Evolutionary conservation across 2,329 filamentous ascomycete species (phyloP).

Genomic region (Colletotrichum camelliae): DNA sequence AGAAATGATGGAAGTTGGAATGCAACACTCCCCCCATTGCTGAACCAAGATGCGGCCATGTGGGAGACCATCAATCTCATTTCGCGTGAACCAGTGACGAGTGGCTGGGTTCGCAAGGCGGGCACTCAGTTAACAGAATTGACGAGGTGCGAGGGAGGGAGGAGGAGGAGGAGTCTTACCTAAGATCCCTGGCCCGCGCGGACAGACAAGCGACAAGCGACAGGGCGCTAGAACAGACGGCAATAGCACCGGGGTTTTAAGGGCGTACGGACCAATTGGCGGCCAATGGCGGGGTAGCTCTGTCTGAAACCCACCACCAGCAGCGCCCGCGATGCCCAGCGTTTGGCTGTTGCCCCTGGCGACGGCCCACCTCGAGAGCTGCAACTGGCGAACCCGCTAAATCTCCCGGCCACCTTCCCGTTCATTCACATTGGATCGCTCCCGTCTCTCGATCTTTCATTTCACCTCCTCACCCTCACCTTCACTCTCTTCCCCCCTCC

Average conservation of each 20-base stretch:
- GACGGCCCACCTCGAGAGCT: constrained; percentile 5
- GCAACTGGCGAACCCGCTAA: not conserved
- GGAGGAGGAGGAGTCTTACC: not conserved
- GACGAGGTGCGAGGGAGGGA: not conserved
- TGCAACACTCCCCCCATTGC: not conserved
- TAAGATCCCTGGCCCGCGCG: not conserved
- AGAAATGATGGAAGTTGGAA: not conserved
- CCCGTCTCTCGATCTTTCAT: not conserved
- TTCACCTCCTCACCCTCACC: not conserved
- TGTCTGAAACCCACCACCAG: constrained; percentile 16
- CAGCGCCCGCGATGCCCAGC: not conserved
- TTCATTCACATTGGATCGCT: not conserved
- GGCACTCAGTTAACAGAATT: not conserved
- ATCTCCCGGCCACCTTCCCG: not conserved
- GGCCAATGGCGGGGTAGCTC: constrained; percentile 14
- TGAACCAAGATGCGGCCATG: not conserved
- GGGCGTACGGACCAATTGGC: not conserved
- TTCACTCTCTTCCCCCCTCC: not conserved
- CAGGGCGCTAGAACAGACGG: not conserved
- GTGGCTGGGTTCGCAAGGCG: not conserved
- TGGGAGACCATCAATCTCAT: not conserved
- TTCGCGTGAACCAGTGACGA: not conserved
- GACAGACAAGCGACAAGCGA: constrained; percentile 1
- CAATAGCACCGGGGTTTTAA: not conserved
- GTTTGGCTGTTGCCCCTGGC: constrained; percentile 12